Conservation (phyloP, 345 rosid genomes). For the Durio zibethinus region DNA sequence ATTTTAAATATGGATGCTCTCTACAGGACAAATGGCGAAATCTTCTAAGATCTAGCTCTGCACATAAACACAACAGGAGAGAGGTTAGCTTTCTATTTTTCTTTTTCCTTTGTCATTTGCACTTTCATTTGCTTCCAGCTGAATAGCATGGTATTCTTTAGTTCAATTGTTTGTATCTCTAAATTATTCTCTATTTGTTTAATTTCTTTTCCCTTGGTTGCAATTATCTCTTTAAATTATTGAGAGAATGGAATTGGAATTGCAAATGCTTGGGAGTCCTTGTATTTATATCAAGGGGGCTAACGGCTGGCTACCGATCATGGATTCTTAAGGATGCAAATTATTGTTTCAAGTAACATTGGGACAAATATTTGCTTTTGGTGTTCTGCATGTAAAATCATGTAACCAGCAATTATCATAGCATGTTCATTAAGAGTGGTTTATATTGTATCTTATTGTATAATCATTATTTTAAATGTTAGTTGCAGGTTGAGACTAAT, state of each 20-base stretch:
- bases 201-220: not conserved
- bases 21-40: slow-evolving; percentile 95
- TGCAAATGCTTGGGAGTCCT: not conserved
- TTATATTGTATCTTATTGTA: not conserved
- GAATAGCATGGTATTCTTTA: not conserved
- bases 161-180: not conserved
- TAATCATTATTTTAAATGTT: slow-evolving; percentile 12
- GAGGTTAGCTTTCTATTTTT: slow-evolving; percentile 42
- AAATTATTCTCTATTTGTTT: not conserved
- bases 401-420: not conserved
- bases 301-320: not conserved
- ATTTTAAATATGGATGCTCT: slow-evolving; percentile 3
- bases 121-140: not conserved
- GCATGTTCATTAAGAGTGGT: not conserved
- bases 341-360: not conserved
- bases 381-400: not conserved
- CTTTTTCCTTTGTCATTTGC: not conserved
- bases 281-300: not conserved
- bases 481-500: slow-evolving; percentile 48
- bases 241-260: not conserved
- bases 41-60: slow-evolving; percentile 65
- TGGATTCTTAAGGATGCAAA: not conserved
- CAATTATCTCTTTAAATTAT: not conserved
- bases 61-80: slow-evolving; percentile 30
- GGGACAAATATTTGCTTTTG: not conserved